Evolutionary conservation across 2,329 filamentous ascomycete species (phyloP), one percentile per base, ranked within the genome.

Genomic region (Aspergillus hortae): DNA sequence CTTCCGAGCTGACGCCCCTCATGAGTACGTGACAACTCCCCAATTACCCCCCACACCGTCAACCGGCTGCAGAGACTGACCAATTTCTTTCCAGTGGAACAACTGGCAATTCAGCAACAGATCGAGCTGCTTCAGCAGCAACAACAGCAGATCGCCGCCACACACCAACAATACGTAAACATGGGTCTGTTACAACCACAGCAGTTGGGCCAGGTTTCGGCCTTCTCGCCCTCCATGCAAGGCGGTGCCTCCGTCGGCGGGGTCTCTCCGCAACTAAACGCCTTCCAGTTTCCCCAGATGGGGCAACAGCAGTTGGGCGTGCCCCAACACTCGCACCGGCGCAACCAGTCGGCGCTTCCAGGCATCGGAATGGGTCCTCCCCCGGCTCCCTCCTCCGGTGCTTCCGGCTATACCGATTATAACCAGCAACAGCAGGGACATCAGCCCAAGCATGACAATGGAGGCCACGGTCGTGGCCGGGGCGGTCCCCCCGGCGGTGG

Each of bases 121-220:
- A 96, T 97, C 68, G 92, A 97, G 76, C 83, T 95, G 69, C 82
- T 97, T 67, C 92, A 97, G 78, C 91, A 96, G 73, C 94, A 97
- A 73, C 94, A 97, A 72, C 92, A 97, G 74, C 92, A 96, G 72
- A 95, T 97, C 68, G 90, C 95, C 75, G 90, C 90, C 64, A 94
- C 90, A 59, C 91, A 96, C 68, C 92, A 96, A 76, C 92, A 97
- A 76, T 96, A 96, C 79, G 88, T 96, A 66, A 96, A 94, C 73
- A 92, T 96, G 89, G 90, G 90, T 72, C 91, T 97, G 82, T 86
- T 97, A 65, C 87, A 88, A 62, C 87, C 89, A 48, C 88, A 89
- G 66, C 92, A 96, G 76, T 79, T 96, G 54, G 85, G 84, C 61
- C 83, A 85, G 56, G 85, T 84, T 61, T 82, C 81, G 64, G 79